phyloP scores from a whole-genome alignment of 169 alveolate species.

The Theileria annulata region DNA sequence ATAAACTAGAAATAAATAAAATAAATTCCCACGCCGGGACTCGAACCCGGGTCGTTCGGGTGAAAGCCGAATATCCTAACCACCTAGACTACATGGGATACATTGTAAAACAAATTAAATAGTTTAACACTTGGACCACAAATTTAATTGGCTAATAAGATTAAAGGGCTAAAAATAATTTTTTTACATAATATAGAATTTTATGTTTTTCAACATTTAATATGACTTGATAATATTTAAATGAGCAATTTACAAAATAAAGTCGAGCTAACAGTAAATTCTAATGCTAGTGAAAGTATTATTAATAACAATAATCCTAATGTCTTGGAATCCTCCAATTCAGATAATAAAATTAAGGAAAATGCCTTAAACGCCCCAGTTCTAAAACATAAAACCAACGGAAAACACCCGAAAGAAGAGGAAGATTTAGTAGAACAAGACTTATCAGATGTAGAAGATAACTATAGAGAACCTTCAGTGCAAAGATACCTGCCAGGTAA shows the following conservation, averaged over 20 bases:
- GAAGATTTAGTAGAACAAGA: slow-evolving; percentile 62
- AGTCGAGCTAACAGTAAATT: neutral
- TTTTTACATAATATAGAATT: neutral
- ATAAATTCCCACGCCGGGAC: slow-evolving; percentile 95
- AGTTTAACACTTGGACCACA: neutral
- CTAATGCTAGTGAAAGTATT: neutral
- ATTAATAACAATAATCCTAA: neutral
- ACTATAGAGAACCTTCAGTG: slow-evolving; percentile 42
- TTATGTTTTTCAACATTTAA: neutral
- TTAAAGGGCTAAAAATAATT: neutral
- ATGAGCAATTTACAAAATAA: neutral
- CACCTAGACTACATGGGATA: slow-evolving; percentile 95
- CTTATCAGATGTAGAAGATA: slow-evolving; percentile 62
- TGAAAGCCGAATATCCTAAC: slow-evolving; percentile 99
- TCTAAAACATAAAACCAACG: slow-evolving; percentile 4
- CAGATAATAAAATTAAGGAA: slow-evolving; percentile 3
- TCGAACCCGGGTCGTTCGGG: slow-evolving; percentile 99
- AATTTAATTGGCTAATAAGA: neutral
- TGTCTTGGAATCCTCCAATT: neutral
- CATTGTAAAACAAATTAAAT: neutral
- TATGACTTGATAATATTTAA: slow-evolving; percentile 9
- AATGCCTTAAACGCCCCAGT: neutral
- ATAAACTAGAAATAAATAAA: neutral
- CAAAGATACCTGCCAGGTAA: slow-evolving; percentile 62
- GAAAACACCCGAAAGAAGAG: slow-evolving; percentile 22